Evolutionary conservation across 768 basidiomycete species (phyloP), one percentile per base, ranked within the genome.

Genomic region (Pisolithus marmoratus): DNA sequence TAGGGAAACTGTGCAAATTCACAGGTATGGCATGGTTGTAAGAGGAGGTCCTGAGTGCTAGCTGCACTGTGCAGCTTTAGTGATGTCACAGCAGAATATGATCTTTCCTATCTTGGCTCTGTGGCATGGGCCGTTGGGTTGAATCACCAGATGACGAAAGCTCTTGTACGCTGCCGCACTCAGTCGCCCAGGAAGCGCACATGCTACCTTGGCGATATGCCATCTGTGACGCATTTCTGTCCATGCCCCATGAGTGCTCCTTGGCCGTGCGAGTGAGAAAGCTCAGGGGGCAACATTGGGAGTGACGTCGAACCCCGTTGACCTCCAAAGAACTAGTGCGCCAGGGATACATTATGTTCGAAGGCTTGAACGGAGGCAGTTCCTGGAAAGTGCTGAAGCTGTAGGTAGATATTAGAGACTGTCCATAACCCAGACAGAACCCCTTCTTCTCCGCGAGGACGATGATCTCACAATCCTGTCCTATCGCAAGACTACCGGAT

Each of bases 361-460:
- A 72, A 79, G 31, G 80, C 73, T 47, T 72, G 71, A 22, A 67
- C 57, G 17, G 73, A 64, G 0, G 79, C 70, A n/a, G 77, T 77
- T 20, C 78, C 75, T 2, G 90, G 87, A 23, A 93, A 77, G 64
- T 88, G 81, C 54, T 86, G 89, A 23, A 93, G 76, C 90, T 92
- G 55, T 2, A 24, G 27, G 43, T 6, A 38, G 24, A 36, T 5
- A 34, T 59, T 29, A 53, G 52, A 20, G n/a, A 47, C 31, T 4
- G 11, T 42, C 20, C 4, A 1, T 4, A 34, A 3, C 20, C 22
- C 36, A 38, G 38, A 22, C 42, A 23, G 29, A 47, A 23, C 23
- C 14, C 61, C 80, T 19, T 54, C 52, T 34, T 34, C 89, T 88
- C 58, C 81, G 73, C 38, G 85, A 79, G 8, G 85, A 81, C 2